Conservation (phyloP, 2,329 filamentous ascomycete genomes). For the Sphaceloma murrayae region DNA sequence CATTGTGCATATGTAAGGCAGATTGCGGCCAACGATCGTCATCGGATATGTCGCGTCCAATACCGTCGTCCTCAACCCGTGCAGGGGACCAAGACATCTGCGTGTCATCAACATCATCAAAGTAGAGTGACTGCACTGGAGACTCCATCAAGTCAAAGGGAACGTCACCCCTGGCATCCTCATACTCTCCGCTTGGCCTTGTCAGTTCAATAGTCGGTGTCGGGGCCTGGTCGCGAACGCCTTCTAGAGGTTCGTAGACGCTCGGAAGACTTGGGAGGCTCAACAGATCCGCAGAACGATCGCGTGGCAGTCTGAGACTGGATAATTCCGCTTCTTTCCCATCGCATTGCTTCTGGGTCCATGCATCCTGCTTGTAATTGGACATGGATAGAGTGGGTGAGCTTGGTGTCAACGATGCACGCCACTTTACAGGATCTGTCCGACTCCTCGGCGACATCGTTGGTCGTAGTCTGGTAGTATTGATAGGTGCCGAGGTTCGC, state of each 20-base stretch:
- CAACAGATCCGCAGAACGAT: slow-evolving; percentile 24
- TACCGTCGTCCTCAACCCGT: not conserved
- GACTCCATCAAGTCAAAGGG: slow-evolving; percentile 18
- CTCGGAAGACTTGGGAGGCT: slow-evolving; percentile 32
- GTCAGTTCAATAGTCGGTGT: slow-evolving; percentile 17
- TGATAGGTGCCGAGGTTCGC: slow-evolving; percentile 4
- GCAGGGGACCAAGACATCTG: slow-evolving; percentile 13
- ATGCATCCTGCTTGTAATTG: slow-evolving; percentile 13
- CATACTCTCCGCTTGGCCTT: slow-evolving; percentile 16
- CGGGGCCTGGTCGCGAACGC: slow-evolving; percentile 1
- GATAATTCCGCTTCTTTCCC: not conserved
- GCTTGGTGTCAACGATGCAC: slow-evolving; percentile 33
- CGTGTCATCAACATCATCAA: slow-evolving; percentile 13
- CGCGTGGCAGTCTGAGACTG: slow-evolving; percentile 4
- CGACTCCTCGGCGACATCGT: slow-evolving; percentile 30
- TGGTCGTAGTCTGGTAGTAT: slow-evolving; percentile 20
- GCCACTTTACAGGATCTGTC: slow-evolving; percentile 27
- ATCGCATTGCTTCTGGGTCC: no score
- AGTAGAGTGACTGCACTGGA: slow-evolving; percentile 18
- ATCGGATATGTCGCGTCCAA: not conserved
- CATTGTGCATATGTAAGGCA: not conserved
- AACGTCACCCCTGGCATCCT: not conserved
- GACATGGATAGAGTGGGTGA: slow-evolving; percentile 32
- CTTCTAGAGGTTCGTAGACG: slow-evolving; percentile 20
- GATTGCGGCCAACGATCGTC: slow-evolving; percentile 2